Percentiles rank a stretch among this genome's conserved stretches.
Evolutionary conservation across 2,329 filamentous ascomycete species (phyloP).

Genomic region (Exophiala aquamarina): DNA sequence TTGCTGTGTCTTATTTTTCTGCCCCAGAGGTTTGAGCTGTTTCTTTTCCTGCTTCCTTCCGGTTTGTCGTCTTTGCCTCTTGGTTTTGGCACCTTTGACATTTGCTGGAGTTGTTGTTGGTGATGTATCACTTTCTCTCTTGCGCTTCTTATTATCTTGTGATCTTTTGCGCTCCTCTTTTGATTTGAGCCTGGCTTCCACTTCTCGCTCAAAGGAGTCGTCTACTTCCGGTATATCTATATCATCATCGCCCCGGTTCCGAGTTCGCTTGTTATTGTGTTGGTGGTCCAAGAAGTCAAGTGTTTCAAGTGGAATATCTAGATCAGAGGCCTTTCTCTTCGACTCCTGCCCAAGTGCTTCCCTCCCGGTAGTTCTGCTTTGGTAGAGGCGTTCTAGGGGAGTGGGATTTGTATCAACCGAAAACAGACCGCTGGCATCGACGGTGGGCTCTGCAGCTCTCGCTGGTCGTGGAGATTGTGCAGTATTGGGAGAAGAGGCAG

Average conservation of each 20-base stretch:
- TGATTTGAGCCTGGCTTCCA: conserved; percentile 43
- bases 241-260: neutral
- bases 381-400: conserved; percentile 14
- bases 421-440: conserved; percentile 27
- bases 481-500: neutral
- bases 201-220: conserved; percentile 37
- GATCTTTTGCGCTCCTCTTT: conserved; percentile 41
- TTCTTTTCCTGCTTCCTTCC: conserved; percentile 6
- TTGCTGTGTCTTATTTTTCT: too few relatives aligned
- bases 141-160: conserved; percentile 41
- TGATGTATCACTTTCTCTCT: conserved; percentile 37
- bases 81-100: neutral
- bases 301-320: conserved; percentile 9
- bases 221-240: conserved; percentile 3
- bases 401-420: conserved; percentile 27
- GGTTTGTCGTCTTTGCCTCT: neutral
- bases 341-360: conserved; percentile 11
- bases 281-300: conserved; percentile 3
- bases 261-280: conserved; percentile 29
- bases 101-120: too few relatives aligned
- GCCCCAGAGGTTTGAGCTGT: neutral
- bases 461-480: neutral
- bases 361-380: conserved; percentile 8
- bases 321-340: conserved; percentile 17
- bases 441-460: conserved; percentile 8